Conservation (phyloP, 2,329 filamentous ascomycete species). For the Fusarium algeriense region DNA sequence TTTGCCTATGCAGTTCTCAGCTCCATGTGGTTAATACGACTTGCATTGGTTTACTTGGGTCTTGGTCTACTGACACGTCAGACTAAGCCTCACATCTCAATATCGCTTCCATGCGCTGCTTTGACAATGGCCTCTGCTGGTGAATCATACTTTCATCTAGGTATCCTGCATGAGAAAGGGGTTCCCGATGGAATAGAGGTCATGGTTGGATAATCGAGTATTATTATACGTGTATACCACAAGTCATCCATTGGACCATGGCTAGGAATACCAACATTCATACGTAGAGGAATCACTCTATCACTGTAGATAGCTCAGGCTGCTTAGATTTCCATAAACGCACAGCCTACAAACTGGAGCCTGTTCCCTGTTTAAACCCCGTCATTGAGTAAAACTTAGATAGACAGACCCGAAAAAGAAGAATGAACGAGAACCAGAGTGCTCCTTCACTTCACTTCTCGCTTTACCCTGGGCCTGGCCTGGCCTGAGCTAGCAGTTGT, state of each 20-base stretch:
- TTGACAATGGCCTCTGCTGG: background rate
- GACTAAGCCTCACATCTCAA: constrained; percentile 31
- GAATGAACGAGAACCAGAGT: constrained; percentile 15
- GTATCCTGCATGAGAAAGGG: too few relatives aligned
- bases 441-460: constrained; percentile 31
- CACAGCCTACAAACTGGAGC: constrained; percentile 40
- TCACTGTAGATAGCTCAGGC: constrained; percentile 20
- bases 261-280: constrained; percentile 25
- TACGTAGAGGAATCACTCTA: background rate
- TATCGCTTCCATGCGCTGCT: constrained; percentile 35
- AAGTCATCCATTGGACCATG: too few relatives aligned
- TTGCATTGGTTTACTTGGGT: constrained; percentile 11
- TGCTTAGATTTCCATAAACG: constrained; percentile 30
- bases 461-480: constrained; percentile 11
- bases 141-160: too few relatives aligned
- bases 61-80: constrained; percentile 36
- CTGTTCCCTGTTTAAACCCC: constrained; percentile 22
- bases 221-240: too few relatives aligned
- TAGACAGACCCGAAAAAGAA: constrained; percentile 8
- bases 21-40: constrained; percentile 4
- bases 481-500: constrained; percentile 16
- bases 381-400: constrained; percentile 16
- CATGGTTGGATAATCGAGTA: too few relatives aligned
- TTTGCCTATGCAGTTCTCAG: background rate
- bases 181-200: too few relatives aligned